These are phyloP conservation scores for Aleurites moluccanus DNA, from an alignment of 441 rosid genomes.

Conservation along the genomic window DNA sequence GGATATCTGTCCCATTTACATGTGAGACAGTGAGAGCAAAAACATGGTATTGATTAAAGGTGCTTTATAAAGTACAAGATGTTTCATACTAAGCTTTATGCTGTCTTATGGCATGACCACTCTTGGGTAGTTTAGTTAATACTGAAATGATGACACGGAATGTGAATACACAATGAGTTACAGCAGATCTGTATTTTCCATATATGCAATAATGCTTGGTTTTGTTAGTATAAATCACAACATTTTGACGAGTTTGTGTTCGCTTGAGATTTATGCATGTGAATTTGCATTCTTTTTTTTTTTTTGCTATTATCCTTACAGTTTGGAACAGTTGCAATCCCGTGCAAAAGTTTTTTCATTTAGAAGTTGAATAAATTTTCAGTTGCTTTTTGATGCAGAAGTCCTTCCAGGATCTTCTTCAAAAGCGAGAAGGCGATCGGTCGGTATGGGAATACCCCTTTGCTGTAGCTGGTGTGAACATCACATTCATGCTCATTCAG, in stretches of 20 bases:
- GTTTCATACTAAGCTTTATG: not conserved
- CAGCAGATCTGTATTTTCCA: not conserved
- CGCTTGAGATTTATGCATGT: not conserved
- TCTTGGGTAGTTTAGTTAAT: not conserved
- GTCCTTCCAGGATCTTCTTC: conserved; percentile 81
- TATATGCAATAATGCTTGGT: not conserved
- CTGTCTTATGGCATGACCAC: not conserved
- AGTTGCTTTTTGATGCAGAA: conserved; percentile 44
- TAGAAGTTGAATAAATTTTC: too few relatives aligned
- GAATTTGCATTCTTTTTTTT: not conserved
- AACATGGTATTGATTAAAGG: not conserved
- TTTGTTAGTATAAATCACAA: not conserved
- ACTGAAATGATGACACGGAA: not conserved
- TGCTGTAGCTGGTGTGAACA: conserved; percentile 94
- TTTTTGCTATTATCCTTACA: not conserved
- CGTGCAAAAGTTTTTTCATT: not conserved
- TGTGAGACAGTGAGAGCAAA: not conserved
- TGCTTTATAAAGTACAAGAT: not conserved
- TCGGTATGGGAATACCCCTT: conserved; percentile 97
- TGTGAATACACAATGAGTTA: not conserved
- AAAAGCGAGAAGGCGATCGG: conserved; percentile 80
- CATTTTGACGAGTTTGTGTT: not conserved
- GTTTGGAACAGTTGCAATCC: not conserved
- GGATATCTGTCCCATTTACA: not conserved
- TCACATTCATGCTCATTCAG: conserved; percentile 92